Base-by-base conservation (phyloP, 305 asterid species). In the Nicotiana rustica region DNA sequence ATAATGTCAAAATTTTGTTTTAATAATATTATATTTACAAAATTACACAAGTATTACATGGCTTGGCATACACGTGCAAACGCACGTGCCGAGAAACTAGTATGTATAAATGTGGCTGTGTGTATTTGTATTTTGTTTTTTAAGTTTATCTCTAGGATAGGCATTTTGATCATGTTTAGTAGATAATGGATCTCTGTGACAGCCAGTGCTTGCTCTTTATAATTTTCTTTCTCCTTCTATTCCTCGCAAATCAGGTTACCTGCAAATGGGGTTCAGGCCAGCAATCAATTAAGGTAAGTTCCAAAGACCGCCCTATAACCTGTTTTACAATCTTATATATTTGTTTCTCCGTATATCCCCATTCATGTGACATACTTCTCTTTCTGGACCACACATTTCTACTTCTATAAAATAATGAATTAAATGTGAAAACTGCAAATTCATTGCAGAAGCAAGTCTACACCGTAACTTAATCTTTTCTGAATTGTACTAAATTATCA, bases 271-370 rank as follows among this genome's bases (percentile, higher is more conserved):
- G 84, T 82, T 85, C 91, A 86, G 81, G 89, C 62, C 49, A 88
- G 92, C 81, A 90, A 70, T 86, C 96, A 92, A 83, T 89, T 92
- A 77, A 88, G 95, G 93, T 88, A 84, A 81, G 88, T 52, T 69
- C 79, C 62, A 21, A 18, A 52, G 41, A 7, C 61, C 31, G 13
- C 8, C 18, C 31, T 31, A 21, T 15, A n/a, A 47, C 41, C 0
- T 49, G 19, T 73, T 17, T 73, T 3, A 4, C 60, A 21, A 17
- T 17, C 8, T 65, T 76, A 68, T 83, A 41, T 84, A 78, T 83
- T 41, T 17, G 21, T 3, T 17, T 57, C 64, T 57, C 64, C 64
- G 21, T 17, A 17, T 55, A n/a, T 35, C 44, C 17, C 73, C 35
- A 77, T 12, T 47, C 41, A 13, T 56, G 71, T 69, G 65, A 17